A percentile compares a stretch with the other conserved stretches of the same genome.
phyloP scores from a whole-genome alignment of 1,284 basidiomycete species.

The Ganoderma resinaceum region DNA sequence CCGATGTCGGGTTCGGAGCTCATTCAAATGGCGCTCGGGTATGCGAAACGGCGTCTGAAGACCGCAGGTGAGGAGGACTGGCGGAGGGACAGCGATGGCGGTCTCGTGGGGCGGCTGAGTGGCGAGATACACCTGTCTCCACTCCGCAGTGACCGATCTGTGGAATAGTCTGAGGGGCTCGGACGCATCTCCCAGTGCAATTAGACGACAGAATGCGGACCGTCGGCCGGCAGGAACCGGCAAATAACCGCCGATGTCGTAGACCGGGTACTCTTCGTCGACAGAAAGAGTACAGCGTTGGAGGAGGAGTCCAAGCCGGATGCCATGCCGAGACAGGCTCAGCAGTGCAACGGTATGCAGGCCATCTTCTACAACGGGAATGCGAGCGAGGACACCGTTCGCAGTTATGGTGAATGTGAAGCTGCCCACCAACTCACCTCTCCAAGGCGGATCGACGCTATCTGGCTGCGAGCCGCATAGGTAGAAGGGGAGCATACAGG shows the following conservation, averaged over 20 bases:
- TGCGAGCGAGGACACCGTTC: neutral
- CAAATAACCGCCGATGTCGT: neutral
- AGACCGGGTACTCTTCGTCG: neutral
- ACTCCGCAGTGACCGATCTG: neutral
- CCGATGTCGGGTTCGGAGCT: neutral
- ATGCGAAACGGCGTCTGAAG: neutral
- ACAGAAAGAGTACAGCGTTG: neutral
- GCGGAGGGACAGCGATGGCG: neutral
- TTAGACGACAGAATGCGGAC: neutral
- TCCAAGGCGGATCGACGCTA: neutral
- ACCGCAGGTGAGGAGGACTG: neutral
- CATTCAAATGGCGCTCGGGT: neutral
- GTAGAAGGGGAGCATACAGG: neutral
- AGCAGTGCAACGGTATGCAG: neutral
- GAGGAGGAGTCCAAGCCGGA: neutral
- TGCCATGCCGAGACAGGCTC: neutral
- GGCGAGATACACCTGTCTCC: conserved; percentile 1
- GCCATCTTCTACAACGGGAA: neutral
- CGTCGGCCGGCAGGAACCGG: neutral
- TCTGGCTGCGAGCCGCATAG: neutral
- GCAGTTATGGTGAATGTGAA: neutral
- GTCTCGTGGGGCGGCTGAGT: neutral
- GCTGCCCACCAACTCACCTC: neutral
- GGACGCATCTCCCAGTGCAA: neutral
- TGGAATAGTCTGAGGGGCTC: neutral